These are phyloP conservation scores for Macroventuria anomochaeta DNA, from an alignment of 2,329 filamentous ascomycete species.

Conservation along the genomic window DNA sequence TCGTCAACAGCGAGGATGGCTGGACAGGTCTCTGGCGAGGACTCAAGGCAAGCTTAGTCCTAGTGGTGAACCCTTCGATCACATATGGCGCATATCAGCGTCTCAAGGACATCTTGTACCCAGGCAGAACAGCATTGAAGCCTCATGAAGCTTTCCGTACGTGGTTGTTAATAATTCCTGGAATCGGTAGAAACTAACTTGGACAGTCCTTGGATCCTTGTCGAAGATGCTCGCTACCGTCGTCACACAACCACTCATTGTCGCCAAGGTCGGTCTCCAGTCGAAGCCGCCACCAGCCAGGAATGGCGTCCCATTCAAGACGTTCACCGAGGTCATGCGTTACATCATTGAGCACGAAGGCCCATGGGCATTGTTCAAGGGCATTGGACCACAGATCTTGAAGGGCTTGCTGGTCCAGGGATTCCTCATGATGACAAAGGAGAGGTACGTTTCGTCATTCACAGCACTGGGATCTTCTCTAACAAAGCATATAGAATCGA, in stretches of 20 bases:
- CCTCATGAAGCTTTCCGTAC: conserved; percentile 90
- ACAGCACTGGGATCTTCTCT: conserved; percentile 1
- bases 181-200: not conserved
- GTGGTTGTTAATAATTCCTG: conserved; percentile 53
- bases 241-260: conserved; percentile 91
- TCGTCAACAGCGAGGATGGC: conserved; percentile 89
- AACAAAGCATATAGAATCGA: conserved; percentile 71
- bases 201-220: conserved; percentile 81
- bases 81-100: conserved; percentile 97
- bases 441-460: conserved; percentile 67
- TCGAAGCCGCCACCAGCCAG: conserved; percentile 86
- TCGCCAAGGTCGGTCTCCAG: conserved; percentile 96
- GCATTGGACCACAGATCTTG: conserved; percentile 89
- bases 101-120: conserved; percentile 77
- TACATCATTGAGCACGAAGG: conserved; percentile 94
- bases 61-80: conserved; percentile 95
- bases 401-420: conserved; percentile 95
- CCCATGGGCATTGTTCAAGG: conserved; percentile 85
- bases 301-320: conserved; percentile 89
- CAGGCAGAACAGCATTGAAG: conserved; percentile 74
- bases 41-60: conserved; percentile 90
- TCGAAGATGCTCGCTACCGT: conserved; percentile 94
- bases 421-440: conserved; percentile 98
- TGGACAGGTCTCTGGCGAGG: conserved; percentile 91
- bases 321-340: conserved; percentile 90